A percentile compares a stretch with the other conserved stretches of the same genome.
Conservation (phyloP, 345 rosid species). For the Salix brachista region DNA sequence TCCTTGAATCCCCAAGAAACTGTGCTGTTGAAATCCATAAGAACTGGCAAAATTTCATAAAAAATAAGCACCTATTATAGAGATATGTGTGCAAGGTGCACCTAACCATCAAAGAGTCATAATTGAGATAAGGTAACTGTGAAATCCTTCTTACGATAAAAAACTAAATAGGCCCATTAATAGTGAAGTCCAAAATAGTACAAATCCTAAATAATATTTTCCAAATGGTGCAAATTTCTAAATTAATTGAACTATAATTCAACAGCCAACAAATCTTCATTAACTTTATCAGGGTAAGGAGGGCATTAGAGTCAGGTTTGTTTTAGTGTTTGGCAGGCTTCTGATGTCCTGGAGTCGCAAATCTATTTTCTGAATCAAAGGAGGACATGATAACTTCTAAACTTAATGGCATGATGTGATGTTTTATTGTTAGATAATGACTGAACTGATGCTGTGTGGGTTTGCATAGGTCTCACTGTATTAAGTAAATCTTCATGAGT, state of each 20-base stretch:
- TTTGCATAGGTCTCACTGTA: background rate
- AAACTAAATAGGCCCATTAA: background rate
- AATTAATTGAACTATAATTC: too few species aligned
- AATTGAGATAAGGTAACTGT: background rate
- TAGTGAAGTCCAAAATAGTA: background rate
- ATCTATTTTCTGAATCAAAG: background rate
- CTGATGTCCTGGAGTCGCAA: background rate
- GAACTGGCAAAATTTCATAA: background rate
- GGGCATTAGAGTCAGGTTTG: background rate
- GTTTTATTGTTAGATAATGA: background rate
- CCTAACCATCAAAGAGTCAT: background rate
- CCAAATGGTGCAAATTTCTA: background rate
- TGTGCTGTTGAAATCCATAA: background rate
- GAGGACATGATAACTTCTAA: background rate
- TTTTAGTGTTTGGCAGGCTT: background rate
- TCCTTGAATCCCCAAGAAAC: background rate
- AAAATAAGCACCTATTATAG: background rate
- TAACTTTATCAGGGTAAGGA: too few species aligned
- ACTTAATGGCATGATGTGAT: background rate
- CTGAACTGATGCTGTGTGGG: background rate
- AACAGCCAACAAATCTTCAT: too few species aligned
- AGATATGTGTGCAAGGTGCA: background rate
- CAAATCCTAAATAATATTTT: background rate
- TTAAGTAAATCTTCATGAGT: background rate
- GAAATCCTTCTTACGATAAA: background rate